Percentiles rank a stretch among this genome's conserved stretches.
These are phyloP conservation scores for Podospora sp. DNA, from an alignment of 495 filamentous ascomycete genomes.

Conservation along the genomic window DNA sequence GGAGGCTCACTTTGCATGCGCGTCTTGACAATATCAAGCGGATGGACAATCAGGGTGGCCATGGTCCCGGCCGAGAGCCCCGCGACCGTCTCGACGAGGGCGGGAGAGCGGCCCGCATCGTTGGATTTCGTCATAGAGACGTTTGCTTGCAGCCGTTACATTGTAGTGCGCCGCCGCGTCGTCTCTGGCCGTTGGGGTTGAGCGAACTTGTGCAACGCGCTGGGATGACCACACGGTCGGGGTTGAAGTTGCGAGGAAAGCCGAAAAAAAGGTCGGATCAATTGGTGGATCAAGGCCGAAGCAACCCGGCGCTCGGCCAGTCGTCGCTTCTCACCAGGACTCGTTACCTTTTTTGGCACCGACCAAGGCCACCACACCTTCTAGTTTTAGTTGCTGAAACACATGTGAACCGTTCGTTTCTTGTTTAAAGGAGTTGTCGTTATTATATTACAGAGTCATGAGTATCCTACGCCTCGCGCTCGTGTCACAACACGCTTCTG, in stretches of 20 bases:
- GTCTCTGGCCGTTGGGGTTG: not conserved
- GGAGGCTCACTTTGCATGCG: slow-evolving; percentile 75
- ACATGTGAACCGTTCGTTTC: not conserved
- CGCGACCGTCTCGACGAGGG: slow-evolving; percentile 84
- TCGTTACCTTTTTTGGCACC: not conserved
- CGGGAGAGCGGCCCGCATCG: slow-evolving; percentile 63
- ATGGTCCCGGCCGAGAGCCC: slow-evolving; percentile 87
- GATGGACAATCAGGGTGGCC: slow-evolving; percentile 80
- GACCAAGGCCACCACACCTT: not conserved
- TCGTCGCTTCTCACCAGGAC: not conserved
- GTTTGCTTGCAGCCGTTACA: slow-evolving; percentile 24
- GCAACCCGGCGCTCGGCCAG: slow-evolving; percentile 17
- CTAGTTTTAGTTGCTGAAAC: not conserved
- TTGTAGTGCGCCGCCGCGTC: slow-evolving; percentile 12
- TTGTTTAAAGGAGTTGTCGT: slow-evolving; percentile 10
- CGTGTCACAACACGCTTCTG: not conserved
- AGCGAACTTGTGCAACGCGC: not conserved
- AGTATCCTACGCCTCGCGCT: not conserved
- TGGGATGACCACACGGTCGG: not conserved
- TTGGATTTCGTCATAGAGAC: slow-evolving; percentile 44
- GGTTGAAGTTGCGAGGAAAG: slow-evolving; percentile 10
- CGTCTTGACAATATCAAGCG: slow-evolving; percentile 93
- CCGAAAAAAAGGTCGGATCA: slow-evolving; percentile 7
- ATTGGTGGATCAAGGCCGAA: slow-evolving; percentile 29
- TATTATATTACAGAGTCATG: slow-evolving; percentile 11